Conservation (phyloP, 305 asterid genomes). For the Coffea humblotiana region DNA sequence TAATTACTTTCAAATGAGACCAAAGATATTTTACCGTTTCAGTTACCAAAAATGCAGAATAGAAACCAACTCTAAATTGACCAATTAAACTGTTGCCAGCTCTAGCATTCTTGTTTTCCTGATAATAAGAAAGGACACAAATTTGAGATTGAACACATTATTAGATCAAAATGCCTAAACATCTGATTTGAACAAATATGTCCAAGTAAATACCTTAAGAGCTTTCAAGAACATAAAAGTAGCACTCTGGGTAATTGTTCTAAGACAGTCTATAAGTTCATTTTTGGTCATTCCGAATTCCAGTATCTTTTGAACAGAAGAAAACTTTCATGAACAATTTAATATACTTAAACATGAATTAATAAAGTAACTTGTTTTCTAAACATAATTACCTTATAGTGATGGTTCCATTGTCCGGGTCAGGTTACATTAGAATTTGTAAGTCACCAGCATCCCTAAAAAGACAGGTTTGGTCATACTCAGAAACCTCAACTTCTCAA, state of each 20-base stretch:
- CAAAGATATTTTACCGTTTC: conserved; percentile 53
- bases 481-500: conserved; percentile 87
- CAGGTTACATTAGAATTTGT: conserved; percentile 80
- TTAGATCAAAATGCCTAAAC: neutral
- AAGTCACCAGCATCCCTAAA: conserved; percentile 91
- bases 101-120: conserved; percentile 86
- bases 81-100: conserved; percentile 92
- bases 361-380: neutral
- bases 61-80: conserved; percentile 97
- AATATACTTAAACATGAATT: conserved; percentile 11
- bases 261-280: conserved; percentile 96
- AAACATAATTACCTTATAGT: conserved; percentile 58
- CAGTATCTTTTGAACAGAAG: conserved; percentile 61
- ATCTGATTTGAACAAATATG: neutral
- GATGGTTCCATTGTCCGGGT: conserved; percentile 88
- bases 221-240: conserved; percentile 88
- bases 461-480: conserved; percentile 88
- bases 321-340: conserved; percentile 1
- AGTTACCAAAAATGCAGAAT: conserved; percentile 91
- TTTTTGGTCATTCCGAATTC: conserved; percentile 98
- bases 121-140: conserved; percentile 14
- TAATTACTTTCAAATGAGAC: no score
- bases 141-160: no score
- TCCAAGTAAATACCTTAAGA: conserved; percentile 54
- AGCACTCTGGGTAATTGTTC: conserved; percentile 99